Evolutionary conservation across 306 rosid species (phyloP), one percentile per base, ranked within the genome.

Genomic region (Astragalus glycyphyllos): DNA sequence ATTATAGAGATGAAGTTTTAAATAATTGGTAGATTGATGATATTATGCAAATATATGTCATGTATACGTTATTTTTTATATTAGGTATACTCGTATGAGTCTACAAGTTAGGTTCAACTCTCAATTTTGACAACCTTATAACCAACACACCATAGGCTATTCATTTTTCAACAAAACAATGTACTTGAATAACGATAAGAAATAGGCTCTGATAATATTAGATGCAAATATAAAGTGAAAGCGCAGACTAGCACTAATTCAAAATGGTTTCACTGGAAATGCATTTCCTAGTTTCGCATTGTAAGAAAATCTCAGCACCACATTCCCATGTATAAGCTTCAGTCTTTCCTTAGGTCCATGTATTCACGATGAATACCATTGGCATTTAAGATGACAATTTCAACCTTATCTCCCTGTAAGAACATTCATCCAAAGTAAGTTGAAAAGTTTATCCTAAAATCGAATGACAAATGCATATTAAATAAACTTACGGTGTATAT

Each of bases 321-420:
- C 47, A 49, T 23, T 38, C 31, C 53, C 4, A 13, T 12, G 62
- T 31, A 66, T 14, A 50, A 71, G 56, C 45, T 56, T 85, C 81
- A 92, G 73, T 92, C 98, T 77, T 72, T 86, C 84, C 98, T 87
- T 26, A 92, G 86, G 6, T 90, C 92, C 91, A 88, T 75, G 83
- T 57, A 86, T 17, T 92, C 97, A 0, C 83, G 80, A 5, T 56
- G 87, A 58, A 83, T 76, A 11, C 97, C 98, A 49, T 68, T 76
- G 0, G 88, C 96, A 64, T 90, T 90, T 58, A 92, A 80, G 77
- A 85, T 7, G 7, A 84, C 86, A 44, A 92, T 80, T 84, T 92
- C 97, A 59, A 92, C 79, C 51, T 80, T 82, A 81, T 92, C 96
- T 10, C 98, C 98, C 98, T 92, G 84, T 59, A 68, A 80, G 54